Evolutionary conservation across 2,329 filamentous ascomycete species (phyloP).

Genomic region (Endocalyx cinctus): DNA sequence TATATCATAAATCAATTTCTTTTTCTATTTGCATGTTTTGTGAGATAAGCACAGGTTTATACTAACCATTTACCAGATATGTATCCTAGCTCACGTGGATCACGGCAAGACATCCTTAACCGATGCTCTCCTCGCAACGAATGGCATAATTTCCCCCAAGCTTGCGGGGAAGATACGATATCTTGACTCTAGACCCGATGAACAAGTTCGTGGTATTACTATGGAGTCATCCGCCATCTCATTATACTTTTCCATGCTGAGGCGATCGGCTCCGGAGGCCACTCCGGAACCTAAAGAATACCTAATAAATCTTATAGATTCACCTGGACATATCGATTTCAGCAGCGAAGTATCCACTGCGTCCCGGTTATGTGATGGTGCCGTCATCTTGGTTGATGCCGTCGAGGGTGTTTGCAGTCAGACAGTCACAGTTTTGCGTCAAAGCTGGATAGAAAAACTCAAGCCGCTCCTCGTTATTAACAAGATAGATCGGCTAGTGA

Average conservation of each 20-base stretch:
- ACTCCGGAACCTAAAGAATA: slow-evolving; percentile 77
- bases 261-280: slow-evolving; percentile 64
- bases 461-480: slow-evolving; percentile 95
- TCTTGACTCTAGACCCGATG: slow-evolving; percentile 91
- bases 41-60: too few species aligned
- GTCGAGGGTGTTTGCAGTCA: slow-evolving; percentile 98
- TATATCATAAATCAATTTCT: too few species aligned
- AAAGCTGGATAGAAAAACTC: slow-evolving; percentile 92
- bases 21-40: too few species aligned
- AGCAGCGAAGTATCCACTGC: slow-evolving; percentile 97
- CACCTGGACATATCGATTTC: slow-evolving; percentile 96
- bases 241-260: slow-evolving; percentile 87
- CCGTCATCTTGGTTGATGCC: slow-evolving; percentile 89
- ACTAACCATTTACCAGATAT: slow-evolving; percentile 59
- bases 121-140: slow-evolving; percentile 93
- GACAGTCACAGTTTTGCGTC: slow-evolving; percentile 91
- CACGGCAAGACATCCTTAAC: slow-evolving; percentile 98
- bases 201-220: slow-evolving; percentile 95
- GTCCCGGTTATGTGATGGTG: slow-evolving; percentile 88
- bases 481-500: slow-evolving; percentile 94
- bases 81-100: slow-evolving; percentile 93
- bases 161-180: slow-evolving; percentile 97
- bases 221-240: slow-evolving; percentile 99
- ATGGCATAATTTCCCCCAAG: slow-evolving; percentile 98
- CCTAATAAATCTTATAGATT: slow-evolving; percentile 95